These are phyloP conservation scores for Castanea sativa DNA, from an alignment of 306 rosid species.

Conservation along the genomic window DNA sequence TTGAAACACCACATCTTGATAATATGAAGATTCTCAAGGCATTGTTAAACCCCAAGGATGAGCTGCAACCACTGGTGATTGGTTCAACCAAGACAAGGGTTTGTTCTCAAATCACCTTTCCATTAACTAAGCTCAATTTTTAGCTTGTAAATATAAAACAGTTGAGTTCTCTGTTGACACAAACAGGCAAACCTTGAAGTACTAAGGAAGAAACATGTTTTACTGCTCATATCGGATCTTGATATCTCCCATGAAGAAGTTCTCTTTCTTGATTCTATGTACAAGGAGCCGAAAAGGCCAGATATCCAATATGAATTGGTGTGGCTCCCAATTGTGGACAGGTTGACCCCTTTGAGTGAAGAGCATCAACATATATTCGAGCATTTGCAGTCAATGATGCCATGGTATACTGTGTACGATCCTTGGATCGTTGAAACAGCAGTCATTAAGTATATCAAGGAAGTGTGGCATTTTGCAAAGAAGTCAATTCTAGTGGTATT, in stretches of 20 bases:
- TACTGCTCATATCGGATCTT: slow-evolving; percentile 77
- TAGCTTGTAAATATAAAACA: not conserved
- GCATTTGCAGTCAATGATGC: slow-evolving; percentile 54
- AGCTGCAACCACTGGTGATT: slow-evolving; percentile 45
- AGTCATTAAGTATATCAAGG: slow-evolving; percentile 61
- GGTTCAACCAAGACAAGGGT: slow-evolving; percentile 47
- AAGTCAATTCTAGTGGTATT: slow-evolving; percentile 64
- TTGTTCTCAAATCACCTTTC: slow-evolving; percentile 6
- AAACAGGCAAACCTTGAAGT: slow-evolving; percentile 59
- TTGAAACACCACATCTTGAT: slow-evolving; percentile 56
- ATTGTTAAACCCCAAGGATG: slow-evolving; percentile 55
- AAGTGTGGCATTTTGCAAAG: slow-evolving; percentile 65
- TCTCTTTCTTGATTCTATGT: slow-evolving; percentile 42
- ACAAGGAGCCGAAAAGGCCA: slow-evolving; percentile 30
- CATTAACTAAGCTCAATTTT: not conserved
- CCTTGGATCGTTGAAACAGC: slow-evolving; percentile 60
- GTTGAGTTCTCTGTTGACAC: slow-evolving; percentile 14
- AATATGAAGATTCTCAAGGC: slow-evolving; percentile 66
- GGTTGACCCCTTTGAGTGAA: slow-evolving; percentile 29
- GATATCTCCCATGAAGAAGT: slow-evolving; percentile 69
- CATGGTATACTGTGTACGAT: slow-evolving; percentile 58
- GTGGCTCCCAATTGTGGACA: slow-evolving; percentile 72
- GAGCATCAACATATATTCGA: slow-evolving; percentile 35
- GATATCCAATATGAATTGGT: slow-evolving; percentile 61
- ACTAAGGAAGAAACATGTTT: slow-evolving; percentile 70